phyloP scores from a whole-genome alignment of 2,329 filamentous ascomycete genomes.

The Meredithiella fracta region DNA sequence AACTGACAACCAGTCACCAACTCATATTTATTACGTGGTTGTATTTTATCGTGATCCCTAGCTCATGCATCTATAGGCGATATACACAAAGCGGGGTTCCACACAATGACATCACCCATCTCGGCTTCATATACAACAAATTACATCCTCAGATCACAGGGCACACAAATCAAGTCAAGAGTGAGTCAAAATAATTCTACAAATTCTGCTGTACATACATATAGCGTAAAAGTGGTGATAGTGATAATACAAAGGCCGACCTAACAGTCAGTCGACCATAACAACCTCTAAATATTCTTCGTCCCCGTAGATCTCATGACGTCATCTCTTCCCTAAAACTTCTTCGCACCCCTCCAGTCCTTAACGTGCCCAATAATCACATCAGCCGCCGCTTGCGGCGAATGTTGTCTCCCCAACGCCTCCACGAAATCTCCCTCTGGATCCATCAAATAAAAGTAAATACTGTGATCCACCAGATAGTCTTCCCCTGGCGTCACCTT shows the following conservation, averaged over 20 bases:
- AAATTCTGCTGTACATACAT: slow-evolving; percentile 2
- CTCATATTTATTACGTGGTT: not conserved
- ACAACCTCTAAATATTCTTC: not conserved
- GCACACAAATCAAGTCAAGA: no score
- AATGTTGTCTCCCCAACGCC: slow-evolving; percentile 87
- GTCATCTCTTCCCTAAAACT: slow-evolving; percentile 9
- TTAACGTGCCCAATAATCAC: slow-evolving; percentile 77
- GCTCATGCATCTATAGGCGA: slow-evolving; percentile 1
- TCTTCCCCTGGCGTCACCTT: slow-evolving; percentile 87
- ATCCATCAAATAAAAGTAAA: slow-evolving; percentile 99
- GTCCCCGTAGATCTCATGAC: not conserved
- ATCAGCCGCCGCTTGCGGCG: slow-evolving; percentile 66
- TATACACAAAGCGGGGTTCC: slow-evolving; percentile 6
- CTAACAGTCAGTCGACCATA: not conserved
- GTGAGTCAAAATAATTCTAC: slow-evolving; percentile 5
- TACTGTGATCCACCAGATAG: slow-evolving; percentile 95
- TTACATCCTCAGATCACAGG: no score
- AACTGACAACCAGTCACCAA: not conserved
- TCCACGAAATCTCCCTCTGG: slow-evolving; percentile 97
- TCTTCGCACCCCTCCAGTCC: slow-evolving; percentile 29
- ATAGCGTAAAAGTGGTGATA: not conserved
- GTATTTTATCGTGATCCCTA: not conserved
- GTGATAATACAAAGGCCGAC: slow-evolving; percentile 5
- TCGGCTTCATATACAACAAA: no score
- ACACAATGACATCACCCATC: no score